Evolutionary conservation across 768 basidiomycete species (phyloP).

Genomic region (Scleroderma bovista): DNA sequence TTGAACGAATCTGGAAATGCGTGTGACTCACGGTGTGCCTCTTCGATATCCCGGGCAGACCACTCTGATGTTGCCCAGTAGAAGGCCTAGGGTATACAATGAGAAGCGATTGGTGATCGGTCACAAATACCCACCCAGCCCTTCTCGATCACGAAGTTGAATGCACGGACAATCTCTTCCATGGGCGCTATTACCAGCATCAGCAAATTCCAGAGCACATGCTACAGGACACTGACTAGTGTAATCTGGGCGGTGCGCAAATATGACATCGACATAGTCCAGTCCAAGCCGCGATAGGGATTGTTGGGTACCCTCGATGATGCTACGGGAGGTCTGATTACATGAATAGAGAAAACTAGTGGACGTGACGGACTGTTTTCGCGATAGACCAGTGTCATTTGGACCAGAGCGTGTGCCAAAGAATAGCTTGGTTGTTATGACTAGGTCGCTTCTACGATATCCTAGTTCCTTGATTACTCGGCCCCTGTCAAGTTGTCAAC

Average conservation of each 20-base stretch:
- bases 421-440: constrained; percentile 55
- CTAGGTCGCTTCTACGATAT: constrained; percentile 42
- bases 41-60: constrained; percentile 45
- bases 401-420: constrained; percentile 48
- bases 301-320: constrained; percentile 51
- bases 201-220: background rate
- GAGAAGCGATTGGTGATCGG: background rate
- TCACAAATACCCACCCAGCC: constrained; percentile 33
- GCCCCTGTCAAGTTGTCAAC: constrained; percentile 28
- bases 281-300: constrained; percentile 46
- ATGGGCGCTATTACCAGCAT: constrained; percentile 30
- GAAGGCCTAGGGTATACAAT: constrained; percentile 23
- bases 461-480: constrained; percentile 51
- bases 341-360: background rate
- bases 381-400: constrained; percentile 34
- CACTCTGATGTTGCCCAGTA: constrained; percentile 54
- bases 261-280: constrained; percentile 47
- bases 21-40: constrained; percentile 31
- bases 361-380: constrained; percentile 21
- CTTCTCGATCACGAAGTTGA: constrained; percentile 48
- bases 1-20: background rate
- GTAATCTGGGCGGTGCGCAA: constrained; percentile 47
- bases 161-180: constrained; percentile 55
- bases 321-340: constrained; percentile 21
- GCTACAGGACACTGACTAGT: constrained; percentile 19